Evolutionary conservation across 2,329 filamentous ascomycete genomes (phyloP).

Genomic region (Fusarium nelsonii): DNA sequence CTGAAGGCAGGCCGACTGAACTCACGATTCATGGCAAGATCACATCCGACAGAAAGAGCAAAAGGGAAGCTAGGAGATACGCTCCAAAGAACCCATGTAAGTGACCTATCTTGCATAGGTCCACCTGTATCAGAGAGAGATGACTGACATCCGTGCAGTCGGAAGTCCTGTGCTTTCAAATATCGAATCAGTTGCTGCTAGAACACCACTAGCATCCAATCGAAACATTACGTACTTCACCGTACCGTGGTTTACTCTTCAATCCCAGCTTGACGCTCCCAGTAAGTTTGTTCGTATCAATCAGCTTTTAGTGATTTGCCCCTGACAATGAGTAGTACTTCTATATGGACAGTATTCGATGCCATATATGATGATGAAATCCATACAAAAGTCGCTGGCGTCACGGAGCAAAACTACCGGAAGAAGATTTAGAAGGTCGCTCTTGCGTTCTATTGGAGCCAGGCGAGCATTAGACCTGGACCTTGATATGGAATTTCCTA

Average conservation of each 20-base stretch:
- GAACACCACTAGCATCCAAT: not conserved
- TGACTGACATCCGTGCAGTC: not conserved
- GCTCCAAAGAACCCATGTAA: not conserved
- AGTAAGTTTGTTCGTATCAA: too few relatives aligned
- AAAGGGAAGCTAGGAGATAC: not conserved
- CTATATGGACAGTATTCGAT: not conserved
- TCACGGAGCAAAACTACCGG: not conserved
- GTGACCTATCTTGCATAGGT: not conserved
- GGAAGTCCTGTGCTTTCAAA: not conserved
- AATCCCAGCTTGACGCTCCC: too few relatives aligned
- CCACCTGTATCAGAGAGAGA: too few relatives aligned
- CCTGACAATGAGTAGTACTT: not conserved
- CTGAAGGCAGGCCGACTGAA: not conserved
- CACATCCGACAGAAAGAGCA: not conserved
- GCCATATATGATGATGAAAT: too few relatives aligned
- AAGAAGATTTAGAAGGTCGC: accelerated
- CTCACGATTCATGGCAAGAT: not conserved
- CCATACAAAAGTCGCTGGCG: not conserved
- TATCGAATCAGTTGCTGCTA: not conserved
- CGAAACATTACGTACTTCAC: not conserved
- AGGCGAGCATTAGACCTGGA: accelerated
- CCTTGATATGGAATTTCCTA: not conserved
- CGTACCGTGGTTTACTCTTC: not conserved
- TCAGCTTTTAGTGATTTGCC: too few relatives aligned
- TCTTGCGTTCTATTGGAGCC: not conserved